Percentiles rank a stretch among this genome's conserved stretches.
These are phyloP conservation scores for Apiospora phragmitis DNA, from an alignment of 2,329 filamentous ascomycete species.

Conservation along the genomic window DNA sequence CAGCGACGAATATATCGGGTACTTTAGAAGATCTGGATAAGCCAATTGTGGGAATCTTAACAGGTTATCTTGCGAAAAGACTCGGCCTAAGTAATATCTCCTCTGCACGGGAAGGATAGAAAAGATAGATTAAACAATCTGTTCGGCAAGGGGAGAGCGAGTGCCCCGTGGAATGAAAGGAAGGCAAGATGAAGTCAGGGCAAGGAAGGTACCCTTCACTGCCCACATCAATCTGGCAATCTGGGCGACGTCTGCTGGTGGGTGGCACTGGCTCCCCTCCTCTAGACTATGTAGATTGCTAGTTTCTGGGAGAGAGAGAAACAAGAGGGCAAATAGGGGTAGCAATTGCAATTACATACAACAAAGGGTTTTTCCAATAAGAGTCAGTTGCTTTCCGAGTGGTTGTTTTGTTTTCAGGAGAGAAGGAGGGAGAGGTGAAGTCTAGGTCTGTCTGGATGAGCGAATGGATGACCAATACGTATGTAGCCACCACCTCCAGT, in stretches of 20 bases:
- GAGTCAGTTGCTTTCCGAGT: not conserved
- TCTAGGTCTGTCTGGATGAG: not conserved
- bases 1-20: conserved; percentile 4
- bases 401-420: not conserved
- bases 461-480: conserved; percentile 6
- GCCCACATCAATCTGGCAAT: not conserved
- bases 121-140: not conserved
- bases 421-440: not conserved
- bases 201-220: not conserved
- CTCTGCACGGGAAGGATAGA: not conserved
- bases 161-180: not conserved
- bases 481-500: conserved; percentile 4
- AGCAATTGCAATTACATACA: conserved; percentile 3
- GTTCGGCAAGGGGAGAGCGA: not conserved
- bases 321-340: not conserved
- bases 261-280: conserved; percentile 5
- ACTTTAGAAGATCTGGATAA: conserved; percentile 5
- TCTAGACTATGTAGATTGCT: not conserved
- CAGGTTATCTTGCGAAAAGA: not conserved
- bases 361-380: not conserved
- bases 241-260: not conserved
- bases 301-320: not conserved
- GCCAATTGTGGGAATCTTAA: not conserved
- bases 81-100: not conserved
- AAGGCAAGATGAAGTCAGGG: conserved; percentile 1